Evolutionary conservation across 225 moss, liverwort and hornwort genomes (phyloP), one percentile per base, ranked within the genome.

Genomic region (Bryum argenteum): DNA sequence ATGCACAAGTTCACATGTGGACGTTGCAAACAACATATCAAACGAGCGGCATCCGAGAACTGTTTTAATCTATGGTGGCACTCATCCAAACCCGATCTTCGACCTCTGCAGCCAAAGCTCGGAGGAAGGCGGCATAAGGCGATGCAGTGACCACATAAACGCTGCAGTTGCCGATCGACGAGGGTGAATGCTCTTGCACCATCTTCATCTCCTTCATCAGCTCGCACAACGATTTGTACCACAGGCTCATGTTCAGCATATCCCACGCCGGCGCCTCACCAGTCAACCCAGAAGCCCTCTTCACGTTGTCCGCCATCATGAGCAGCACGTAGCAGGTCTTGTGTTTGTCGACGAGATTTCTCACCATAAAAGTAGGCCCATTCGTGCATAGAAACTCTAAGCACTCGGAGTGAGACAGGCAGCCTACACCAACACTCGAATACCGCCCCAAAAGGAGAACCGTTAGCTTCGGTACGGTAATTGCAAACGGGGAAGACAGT

Each of bases 171-270:
- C 42, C 8, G 10, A 43, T 10, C 1, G 74, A 22, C 0, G 51
- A 63, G 26, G 57, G 43, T 1, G 48, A 74, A 1, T 9, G 26
- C 57, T 51, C 58, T 21, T 69, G n/a, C 19, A 69, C 69, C 11
- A 42, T 58, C 69, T 69, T 79, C 74, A 79, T 42, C 64, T 74
- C 79, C 2, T 11, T 17, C n/a, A 79, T 43, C 21, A 74, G 42
- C 10, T 74, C 58, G 1, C 58, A 13, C 11, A 74, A 0, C 33
- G 79, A 56, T 26, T 10, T 28, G 41, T 40, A 62, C 73, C 73
- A 63, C 0, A 12, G 18, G 10, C 39, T 10, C 63, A 78, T 68
- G 56, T 62, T 38, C 56, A 74, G 8, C 11, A 74, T 9, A 58
- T 69, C 58, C 51, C 42, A 16, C 4, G 13, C 13, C 5, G 58